A percentile compares a stretch with the other conserved stretches of the same genome.
phyloP scores from a whole-genome alignment of 1,284 basidiomycete species.

The Heliocybe sulcata region DNA sequence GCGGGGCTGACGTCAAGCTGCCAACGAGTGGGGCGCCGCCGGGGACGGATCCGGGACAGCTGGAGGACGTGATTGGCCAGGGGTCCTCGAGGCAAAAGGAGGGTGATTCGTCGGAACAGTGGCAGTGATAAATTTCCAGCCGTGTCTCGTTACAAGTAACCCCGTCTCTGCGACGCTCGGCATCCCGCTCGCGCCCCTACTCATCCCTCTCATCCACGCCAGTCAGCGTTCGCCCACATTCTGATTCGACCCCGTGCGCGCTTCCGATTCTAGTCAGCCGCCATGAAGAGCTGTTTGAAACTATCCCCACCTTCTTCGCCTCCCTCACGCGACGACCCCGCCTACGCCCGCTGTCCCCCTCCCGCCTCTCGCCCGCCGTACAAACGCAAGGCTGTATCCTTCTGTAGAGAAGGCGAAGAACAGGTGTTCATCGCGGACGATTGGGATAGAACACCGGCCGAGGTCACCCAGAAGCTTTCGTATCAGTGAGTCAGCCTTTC shows the following conservation, averaged over 20 bases:
- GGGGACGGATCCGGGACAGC: too few species aligned
- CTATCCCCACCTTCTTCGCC: conserved; percentile 4
- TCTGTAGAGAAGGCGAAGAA: conserved; percentile 15
- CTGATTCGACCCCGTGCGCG: neutral
- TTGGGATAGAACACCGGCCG: conserved; percentile 21
- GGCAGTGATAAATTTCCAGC: too few species aligned
- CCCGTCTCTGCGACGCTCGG: too few species aligned
- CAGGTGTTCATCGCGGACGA: conserved; percentile 20
- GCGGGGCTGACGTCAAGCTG: too few species aligned
- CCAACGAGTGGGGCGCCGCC: too few species aligned
- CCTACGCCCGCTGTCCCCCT: neutral
- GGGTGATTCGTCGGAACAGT: too few species aligned
- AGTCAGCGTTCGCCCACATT: neutral
- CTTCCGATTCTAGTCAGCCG: neutral
- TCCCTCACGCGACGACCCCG: neutral
- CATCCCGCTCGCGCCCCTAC: too few species aligned
- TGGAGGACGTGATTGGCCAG: too few species aligned
- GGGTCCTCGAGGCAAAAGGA: too few species aligned
- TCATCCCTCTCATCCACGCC: neutral
- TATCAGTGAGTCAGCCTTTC: conserved; percentile 14
- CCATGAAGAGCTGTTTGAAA: conserved; percentile 12
- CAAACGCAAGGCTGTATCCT: conserved; percentile 16
- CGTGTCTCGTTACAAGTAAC: too few species aligned
- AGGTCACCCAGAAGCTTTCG: conserved; percentile 18
- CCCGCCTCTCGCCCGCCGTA: neutral